Evolutionary conservation across 805 yeast species (phyloP).

Genomic region (Spathaspora boniae): DNA sequence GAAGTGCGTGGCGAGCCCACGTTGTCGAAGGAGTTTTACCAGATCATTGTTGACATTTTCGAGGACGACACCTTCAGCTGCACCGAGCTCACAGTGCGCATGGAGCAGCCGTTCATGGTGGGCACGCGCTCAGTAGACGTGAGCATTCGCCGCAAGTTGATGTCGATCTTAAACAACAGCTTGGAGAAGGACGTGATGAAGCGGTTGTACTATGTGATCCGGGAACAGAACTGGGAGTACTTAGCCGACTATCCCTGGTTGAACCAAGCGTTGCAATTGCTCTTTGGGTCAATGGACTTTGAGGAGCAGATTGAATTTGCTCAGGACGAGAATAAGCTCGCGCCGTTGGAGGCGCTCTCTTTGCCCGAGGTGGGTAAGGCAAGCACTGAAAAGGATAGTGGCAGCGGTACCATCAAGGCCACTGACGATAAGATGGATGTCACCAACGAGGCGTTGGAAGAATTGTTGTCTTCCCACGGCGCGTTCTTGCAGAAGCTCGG

Average conservation of each 20-base stretch:
- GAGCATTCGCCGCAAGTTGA: conserved; percentile 66
- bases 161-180: conserved; percentile 75
- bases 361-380: too few species aligned
- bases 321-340: conserved; percentile 48
- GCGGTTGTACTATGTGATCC: conserved; percentile 78
- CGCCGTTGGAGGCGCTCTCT: conserved; percentile 47
- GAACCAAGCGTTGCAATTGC: conserved; percentile 84
- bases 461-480: conserved; percentile 24
- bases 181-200: conserved; percentile 75
- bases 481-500: conserved; percentile 27
- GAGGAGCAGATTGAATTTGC: conserved; percentile 45
- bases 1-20: conserved; percentile 85
- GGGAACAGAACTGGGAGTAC: conserved; percentile 97
- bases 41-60: conserved; percentile 82
- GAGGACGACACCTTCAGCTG: conserved; percentile 73
- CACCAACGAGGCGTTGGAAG: conserved; percentile 16
- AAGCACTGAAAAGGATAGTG: too few species aligned
- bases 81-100: conserved; percentile 85
- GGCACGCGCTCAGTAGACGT: conserved; percentile 86
- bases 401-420: too few species aligned
- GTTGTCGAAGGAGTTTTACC: conserved; percentile 73
- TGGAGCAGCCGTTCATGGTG: conserved; percentile 94
- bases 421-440: conserved; percentile 20
- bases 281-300: conserved; percentile 72
- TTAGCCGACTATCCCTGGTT: conserved; percentile 93